These are phyloP conservation scores for Pseudomicrostroma phylloplanum DNA, from an alignment of 1,284 basidiomycete species.

Conservation along the genomic window DNA sequence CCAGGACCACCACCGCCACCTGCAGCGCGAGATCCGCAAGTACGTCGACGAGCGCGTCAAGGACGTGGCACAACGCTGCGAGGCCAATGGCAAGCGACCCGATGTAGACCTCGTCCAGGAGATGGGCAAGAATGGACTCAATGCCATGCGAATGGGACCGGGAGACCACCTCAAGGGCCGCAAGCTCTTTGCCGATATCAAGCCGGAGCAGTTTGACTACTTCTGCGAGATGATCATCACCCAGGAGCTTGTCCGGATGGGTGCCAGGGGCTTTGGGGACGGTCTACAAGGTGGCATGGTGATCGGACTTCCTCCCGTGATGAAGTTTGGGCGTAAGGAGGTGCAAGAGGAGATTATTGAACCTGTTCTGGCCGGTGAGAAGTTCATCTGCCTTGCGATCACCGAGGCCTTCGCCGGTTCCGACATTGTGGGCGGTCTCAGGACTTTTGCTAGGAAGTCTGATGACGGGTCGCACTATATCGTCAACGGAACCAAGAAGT, in stretches of 20 bases:
- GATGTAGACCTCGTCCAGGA: constrained; percentile 47
- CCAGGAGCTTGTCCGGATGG: constrained; percentile 73
- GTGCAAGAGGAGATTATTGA: constrained; percentile 71
- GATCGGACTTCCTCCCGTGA: constrained; percentile 54
- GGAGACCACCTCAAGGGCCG: constrained; percentile 72
- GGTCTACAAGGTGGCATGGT: constrained; percentile 52
- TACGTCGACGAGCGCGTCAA: constrained; percentile 33
- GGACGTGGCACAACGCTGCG: constrained; percentile 39
- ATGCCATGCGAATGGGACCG: constrained; percentile 82
- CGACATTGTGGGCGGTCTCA: constrained; percentile 60
- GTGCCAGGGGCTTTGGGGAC: constrained; percentile 59
- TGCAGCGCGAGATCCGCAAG: constrained; percentile 50
- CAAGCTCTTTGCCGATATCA: constrained; percentile 73
- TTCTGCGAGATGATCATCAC: constrained; percentile 75
- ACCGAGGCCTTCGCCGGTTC: constrained; percentile 86
- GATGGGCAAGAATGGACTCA: constrained; percentile 55
- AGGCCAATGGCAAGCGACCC: constrained; percentile 45
- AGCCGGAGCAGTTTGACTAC: constrained; percentile 79
- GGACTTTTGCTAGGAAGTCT: constrained; percentile 73
- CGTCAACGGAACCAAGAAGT: constrained; percentile 55
- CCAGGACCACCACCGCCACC: constrained; percentile 50
- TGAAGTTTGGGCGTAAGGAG: constrained; percentile 75
- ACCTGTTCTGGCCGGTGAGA: constrained; percentile 72
- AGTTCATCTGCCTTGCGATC: constrained; percentile 76
- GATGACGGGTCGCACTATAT: constrained; percentile 65